Conservation (phyloP, 495 filamentous ascomycete species). For the Penicillium alfredii region DNA sequence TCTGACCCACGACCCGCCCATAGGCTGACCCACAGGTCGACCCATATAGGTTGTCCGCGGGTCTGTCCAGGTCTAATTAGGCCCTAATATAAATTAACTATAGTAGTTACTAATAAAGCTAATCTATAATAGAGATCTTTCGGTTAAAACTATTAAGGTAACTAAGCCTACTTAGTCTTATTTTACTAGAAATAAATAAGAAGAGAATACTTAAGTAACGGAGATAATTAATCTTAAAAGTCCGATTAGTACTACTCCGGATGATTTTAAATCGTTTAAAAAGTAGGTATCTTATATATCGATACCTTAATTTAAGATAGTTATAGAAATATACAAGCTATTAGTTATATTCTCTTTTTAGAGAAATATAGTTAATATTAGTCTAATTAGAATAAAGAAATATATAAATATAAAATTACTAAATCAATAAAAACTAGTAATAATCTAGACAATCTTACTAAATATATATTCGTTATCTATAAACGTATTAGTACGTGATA, state of each 20-base stretch:
- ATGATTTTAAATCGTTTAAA: conserved; percentile 19
- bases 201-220: conserved; percentile 5
- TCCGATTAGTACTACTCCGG: conserved; percentile 17
- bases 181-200: conserved; percentile 1
- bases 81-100: conserved; percentile 6
- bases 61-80: conserved; percentile 4
- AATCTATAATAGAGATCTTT: conserved; percentile 2
- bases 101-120: conserved; percentile 8
- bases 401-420: conserved; percentile 20
- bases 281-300: conserved; percentile 18
- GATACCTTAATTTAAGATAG: conserved; percentile 15
- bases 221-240: conserved; percentile 11
- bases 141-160: not conserved
- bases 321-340: conserved; percentile 13
- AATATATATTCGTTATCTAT: conserved; percentile 23
- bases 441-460: conserved; percentile 15
- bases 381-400: conserved; percentile 23
- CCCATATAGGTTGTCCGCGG: too few species aligned
- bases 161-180: conserved; percentile 1
- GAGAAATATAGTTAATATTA: conserved; percentile 10
- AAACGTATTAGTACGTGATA: conserved; percentile 19
- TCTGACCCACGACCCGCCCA: too few species aligned
- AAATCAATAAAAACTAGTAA: conserved; percentile 9
- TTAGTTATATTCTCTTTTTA: conserved; percentile 7
- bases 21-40: too few species aligned